A percentile compares a stretch with the other conserved stretches of the same genome.
phyloP scores from a whole-genome alignment of 371 early-diverging fungal genomes.

The Mortierella sp. region DNA sequence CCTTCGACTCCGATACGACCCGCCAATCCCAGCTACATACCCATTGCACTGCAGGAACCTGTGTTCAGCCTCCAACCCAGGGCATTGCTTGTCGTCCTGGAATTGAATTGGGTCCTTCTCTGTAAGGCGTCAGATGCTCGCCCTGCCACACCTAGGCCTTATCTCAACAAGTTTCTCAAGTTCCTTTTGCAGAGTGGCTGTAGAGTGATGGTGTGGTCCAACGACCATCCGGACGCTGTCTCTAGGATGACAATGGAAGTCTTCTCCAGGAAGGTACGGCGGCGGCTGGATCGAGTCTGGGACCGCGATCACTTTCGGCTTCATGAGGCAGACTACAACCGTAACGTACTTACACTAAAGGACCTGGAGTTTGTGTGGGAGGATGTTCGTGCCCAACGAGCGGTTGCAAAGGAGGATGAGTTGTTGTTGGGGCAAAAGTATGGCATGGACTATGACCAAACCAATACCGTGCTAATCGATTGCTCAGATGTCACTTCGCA shows the following conservation, averaged over 20 bases:
- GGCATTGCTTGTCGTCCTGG: too few species aligned
- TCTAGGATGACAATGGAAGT: conserved; percentile 14
- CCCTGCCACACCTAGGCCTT: too few species aligned
- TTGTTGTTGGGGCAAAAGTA: conserved; percentile 12
- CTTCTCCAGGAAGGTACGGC: conserved; percentile 39
- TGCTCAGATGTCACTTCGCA: conserved; percentile 73
- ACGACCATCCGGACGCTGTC: conserved; percentile 71
- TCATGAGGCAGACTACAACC: conserved; percentile 54
- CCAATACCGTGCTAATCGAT: conserved; percentile 77
- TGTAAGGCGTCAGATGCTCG: too few species aligned
- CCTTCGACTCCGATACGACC: too few species aligned
- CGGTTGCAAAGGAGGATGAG: conserved; percentile 6
- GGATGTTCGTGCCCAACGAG: conserved; percentile 44
- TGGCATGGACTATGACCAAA: conserved; percentile 60
- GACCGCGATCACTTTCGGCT: conserved; percentile 68
- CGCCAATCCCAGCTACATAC: too few species aligned
- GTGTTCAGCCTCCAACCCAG: too few species aligned
- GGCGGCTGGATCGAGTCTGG: conserved; percentile 66
- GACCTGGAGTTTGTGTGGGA: conserved; percentile 69
- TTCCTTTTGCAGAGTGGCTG: conserved; percentile 69
- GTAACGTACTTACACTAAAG: conserved; percentile 71
- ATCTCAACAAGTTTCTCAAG: conserved; percentile 63
- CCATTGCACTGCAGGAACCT: too few species aligned
- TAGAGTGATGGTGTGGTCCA: conserved; percentile 84
- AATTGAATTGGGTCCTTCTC: too few species aligned